Evolutionary conservation across 2,329 filamentous ascomycete genomes (phyloP).

Genomic region (Calonectria montana): DNA sequence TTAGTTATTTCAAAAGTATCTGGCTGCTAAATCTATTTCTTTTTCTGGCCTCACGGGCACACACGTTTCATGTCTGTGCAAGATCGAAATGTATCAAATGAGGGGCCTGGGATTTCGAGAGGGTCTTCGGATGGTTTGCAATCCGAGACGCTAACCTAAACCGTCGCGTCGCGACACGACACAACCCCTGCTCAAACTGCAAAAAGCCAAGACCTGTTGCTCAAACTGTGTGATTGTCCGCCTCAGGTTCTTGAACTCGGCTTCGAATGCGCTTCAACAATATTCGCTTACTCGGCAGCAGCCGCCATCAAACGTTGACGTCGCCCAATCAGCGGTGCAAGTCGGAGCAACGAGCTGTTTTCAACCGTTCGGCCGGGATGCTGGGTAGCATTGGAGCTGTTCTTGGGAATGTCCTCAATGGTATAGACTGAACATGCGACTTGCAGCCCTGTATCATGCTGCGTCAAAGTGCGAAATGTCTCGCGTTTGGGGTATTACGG

Average conservation of each 20-base stretch:
- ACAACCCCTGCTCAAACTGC: conserved; percentile 18
- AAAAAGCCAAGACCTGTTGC: conserved; percentile 17
- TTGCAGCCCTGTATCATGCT: not conserved
- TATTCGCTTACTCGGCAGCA: not conserved
- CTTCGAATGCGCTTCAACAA: conserved; percentile 13
- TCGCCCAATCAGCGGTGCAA: not conserved
- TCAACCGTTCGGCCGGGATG: not conserved
- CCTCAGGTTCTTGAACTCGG: conserved; percentile 12
- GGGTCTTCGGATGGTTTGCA: not conserved
- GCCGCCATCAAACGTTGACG: not conserved
- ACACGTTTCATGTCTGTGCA: too few relatives aligned
- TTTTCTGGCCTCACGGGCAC: too few relatives aligned
- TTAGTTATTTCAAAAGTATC: too few relatives aligned
- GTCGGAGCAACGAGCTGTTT: not conserved
- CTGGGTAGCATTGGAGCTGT: not conserved
- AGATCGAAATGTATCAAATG: too few relatives aligned
- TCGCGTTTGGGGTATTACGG: not conserved
- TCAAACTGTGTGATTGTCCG: conserved; percentile 24
- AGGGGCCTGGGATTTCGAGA: not conserved
- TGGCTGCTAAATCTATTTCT: too few relatives aligned
- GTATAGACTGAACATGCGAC: not conserved
- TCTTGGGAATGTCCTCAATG: conserved; percentile 7
- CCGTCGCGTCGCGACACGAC: conserved; percentile 10
- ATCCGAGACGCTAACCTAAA: conserved; percentile 16
- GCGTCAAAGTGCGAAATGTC: not conserved